Evolutionary conservation across 1,284 basidiomycete genomes (phyloP).

Genomic region (Stygiomarasmius scandens): DNA sequence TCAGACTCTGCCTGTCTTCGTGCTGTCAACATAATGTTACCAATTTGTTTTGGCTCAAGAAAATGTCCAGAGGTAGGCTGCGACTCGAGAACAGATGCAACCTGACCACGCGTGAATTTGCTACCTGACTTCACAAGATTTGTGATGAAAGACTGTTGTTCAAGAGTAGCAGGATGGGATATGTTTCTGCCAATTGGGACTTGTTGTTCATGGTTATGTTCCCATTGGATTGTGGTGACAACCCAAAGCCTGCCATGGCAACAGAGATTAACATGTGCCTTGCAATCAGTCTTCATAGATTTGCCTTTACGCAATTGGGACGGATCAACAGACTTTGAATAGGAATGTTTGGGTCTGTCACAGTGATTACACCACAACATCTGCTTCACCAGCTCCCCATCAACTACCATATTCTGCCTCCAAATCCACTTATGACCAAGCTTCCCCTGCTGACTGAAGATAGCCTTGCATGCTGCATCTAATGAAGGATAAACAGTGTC

Average conservation of each 20-base stretch:
- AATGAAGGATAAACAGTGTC: too few relatives aligned
- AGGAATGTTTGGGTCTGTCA: too few relatives aligned
- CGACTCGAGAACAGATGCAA: background rate
- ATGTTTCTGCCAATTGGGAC: constrained; percentile 20
- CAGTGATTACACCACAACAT: too few relatives aligned
- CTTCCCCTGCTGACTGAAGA: too few relatives aligned
- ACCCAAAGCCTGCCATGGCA: background rate
- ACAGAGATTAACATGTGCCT: background rate
- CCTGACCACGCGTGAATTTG: background rate
- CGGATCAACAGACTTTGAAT: background rate
- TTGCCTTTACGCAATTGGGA: background rate
- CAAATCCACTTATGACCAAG: too few relatives aligned
- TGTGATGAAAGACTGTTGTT: constrained; percentile 17
- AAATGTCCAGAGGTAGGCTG: background rate
- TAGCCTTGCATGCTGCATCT: too few relatives aligned
- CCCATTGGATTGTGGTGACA: background rate
- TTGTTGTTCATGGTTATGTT: constrained; percentile 26
- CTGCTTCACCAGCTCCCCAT: too few relatives aligned
- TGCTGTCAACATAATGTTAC: background rate
- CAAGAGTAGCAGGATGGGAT: constrained; percentile 15
- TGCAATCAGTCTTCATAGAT: background rate
- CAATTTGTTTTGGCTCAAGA: background rate
- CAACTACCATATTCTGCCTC: too few relatives aligned
- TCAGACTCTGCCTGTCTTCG: background rate
- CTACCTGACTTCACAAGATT: background rate